Evolutionary conservation across 2,329 filamentous ascomycete genomes (phyloP).

Genomic region (Pleochaeta shiraiana): DNA sequence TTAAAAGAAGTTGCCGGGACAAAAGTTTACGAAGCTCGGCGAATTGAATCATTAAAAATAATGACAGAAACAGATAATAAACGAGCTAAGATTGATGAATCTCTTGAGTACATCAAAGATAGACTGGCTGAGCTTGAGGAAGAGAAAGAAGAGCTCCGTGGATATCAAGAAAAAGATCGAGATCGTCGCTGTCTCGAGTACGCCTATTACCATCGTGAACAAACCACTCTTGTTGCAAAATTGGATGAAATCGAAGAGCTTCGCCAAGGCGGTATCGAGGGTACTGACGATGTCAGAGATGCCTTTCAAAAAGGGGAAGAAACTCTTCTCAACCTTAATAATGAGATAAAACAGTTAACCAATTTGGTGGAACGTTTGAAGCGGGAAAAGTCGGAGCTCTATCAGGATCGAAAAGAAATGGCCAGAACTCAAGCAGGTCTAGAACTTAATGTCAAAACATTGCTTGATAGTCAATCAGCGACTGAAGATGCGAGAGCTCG

Average conservation of each 20-base stretch:
- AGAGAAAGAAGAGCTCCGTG: slow-evolving; percentile 87
- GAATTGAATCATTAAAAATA: slow-evolving; percentile 83
- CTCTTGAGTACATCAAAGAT: slow-evolving; percentile 80
- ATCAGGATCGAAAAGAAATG: slow-evolving; percentile 70
- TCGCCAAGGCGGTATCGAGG: slow-evolving; percentile 63
- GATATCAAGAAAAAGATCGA: slow-evolving; percentile 85
- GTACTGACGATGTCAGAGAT: slow-evolving; percentile 59
- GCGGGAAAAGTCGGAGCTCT: slow-evolving; percentile 68
- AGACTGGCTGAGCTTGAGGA: slow-evolving; percentile 78
- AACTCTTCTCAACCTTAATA: slow-evolving; percentile 53
- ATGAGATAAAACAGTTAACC: slow-evolving; percentile 56
- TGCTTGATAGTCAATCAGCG: slow-evolving; percentile 63
- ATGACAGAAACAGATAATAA: slow-evolving; percentile 96
- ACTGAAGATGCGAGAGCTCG: slow-evolving; percentile 50
- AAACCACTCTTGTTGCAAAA: slow-evolving; percentile 52
- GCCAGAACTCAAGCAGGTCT: slow-evolving; percentile 64
- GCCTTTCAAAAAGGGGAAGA: slow-evolving; percentile 60
- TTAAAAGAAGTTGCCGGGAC: slow-evolving; percentile 98
- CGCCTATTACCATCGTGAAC: slow-evolving; percentile 78
- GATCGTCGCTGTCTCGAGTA: slow-evolving; percentile 87
- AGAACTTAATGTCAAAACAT: slow-evolving; percentile 62
- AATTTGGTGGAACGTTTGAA: slow-evolving; percentile 68
- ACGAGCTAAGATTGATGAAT: slow-evolving; percentile 79
- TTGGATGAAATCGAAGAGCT: slow-evolving; percentile 68
- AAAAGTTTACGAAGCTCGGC: slow-evolving; percentile 83